Evolutionary conservation across 192 early-diverging fungal species (phyloP), one percentile per base, ranked within the genome.

Genomic region (Umbelopsis isabellina): DNA sequence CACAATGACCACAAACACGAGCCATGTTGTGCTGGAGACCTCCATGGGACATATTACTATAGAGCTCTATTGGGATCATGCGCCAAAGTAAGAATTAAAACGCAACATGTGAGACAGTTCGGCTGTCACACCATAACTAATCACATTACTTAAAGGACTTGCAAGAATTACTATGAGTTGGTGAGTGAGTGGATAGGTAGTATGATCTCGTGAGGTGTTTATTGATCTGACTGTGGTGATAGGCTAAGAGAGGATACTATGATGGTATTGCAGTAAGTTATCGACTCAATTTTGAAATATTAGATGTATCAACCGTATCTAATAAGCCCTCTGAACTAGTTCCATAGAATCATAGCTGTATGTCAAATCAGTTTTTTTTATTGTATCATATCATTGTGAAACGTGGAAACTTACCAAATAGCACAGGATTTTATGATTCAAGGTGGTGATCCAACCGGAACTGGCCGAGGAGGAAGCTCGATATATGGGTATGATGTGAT

Each of bases 401-500:
- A 2, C 22, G 22, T 25, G 33, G 22, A 46, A 30, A 41, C 27
- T 33, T 50, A 66, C 23, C 6, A n/a, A 7, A 20, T n/a, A 9
- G 27, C 23, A 20, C 61, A 88, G 87, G 92, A 98, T 78, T 99
- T 98, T 79, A 96, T 99, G 94, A 88, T 99, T 41, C 97, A 99
- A 86, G 96, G 95, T 52, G 94, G 95, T 53, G 96, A 99, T 79
- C 97, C 97, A 22, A 98, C 97, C 3, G 95, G 91, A 23, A 98
- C 94, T 13, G 96, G 96, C 15, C 84, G 90, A 27, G 96, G 96
- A 35, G 97, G 97, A 20, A 65, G 76, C 20, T 89, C 87, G 55
- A 95, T 96, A 61, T 96, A 94, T 72, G 94, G 93, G 91, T 92
- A 81, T 46, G 69, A 47, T 22, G 66, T 18, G 1, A 2, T 49